Evolutionary conservation across 2,329 filamentous ascomycete species (phyloP), one percentile per base, ranked within the genome.

Genomic region (Cordyceps cateniannulata): DNA sequence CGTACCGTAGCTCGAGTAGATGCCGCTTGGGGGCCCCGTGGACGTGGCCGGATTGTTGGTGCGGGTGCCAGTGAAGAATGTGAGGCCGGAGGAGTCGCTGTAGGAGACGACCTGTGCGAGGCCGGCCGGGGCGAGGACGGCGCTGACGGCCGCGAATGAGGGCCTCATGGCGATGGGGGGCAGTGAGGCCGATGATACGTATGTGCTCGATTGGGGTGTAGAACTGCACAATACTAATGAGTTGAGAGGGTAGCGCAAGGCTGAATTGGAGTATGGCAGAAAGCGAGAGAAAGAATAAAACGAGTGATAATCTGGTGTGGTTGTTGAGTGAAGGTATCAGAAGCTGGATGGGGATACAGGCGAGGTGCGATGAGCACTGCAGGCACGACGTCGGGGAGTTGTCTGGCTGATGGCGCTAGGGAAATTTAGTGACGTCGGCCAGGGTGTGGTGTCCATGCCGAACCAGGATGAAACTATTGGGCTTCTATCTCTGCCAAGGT

Each of bases 1-100:
- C 27, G 76, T 75, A 22, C 72, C 70, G 62, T 72, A 76, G 12
- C 77, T 76, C 48, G 75, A 70, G 66, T 83, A 81, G n/a, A 75
- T 69, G 12, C 74, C 75, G 2, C 77, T 76, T 12, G 80, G 75
- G 53, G 74, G 75, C n/a, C 69, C 68, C 2, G 67, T 70, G 57
- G 75, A 68, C 27, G 72, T 70, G n/a, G 75, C 73, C 29, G 77
- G 67, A 24, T 66, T 67, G 48, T 71, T 69, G 49, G 75, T 76
- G 50, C 74, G 71, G 32, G 72, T 75, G 56, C 73, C 75, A 42
- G 67, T 68, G 59, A 72, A 66, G 59, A 76, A 77, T 24, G 71
- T 72, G 32, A 77, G 68, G 8, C 70, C 70, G 14, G 70, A 69
- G 7, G 73, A 72, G 20, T 62, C 69, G 22, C 69, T 65, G 61